phyloP scores from a whole-genome alignment of 805 yeast genomes.

The Teunomyces lycoperdinae region DNA sequence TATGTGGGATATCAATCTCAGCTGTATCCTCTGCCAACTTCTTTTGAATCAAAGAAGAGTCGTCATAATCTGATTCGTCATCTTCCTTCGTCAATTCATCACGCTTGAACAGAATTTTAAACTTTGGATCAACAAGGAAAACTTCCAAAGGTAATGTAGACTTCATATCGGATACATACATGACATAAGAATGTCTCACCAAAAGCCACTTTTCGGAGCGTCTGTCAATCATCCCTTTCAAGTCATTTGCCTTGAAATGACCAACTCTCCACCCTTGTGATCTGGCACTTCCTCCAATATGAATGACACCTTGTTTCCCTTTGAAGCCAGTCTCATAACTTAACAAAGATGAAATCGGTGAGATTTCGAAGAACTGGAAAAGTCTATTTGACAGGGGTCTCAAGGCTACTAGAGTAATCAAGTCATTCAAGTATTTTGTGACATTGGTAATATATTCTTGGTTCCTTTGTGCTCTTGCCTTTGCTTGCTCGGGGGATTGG shows the following conservation, averaged over 20 bases:
- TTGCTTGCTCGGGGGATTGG: slow-evolving; percentile 31
- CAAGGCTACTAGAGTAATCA: slow-evolving; percentile 59
- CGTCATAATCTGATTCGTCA: slow-evolving; percentile 46
- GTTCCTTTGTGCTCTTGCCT: slow-evolving; percentile 23
- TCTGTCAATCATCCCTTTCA: slow-evolving; percentile 84
- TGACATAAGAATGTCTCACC: slow-evolving; percentile 77
- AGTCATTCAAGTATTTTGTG: slow-evolving; percentile 63
- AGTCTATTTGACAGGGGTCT: slow-evolving; percentile 79
- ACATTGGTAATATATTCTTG: slow-evolving; percentile 46
- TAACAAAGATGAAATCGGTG: slow-evolving; percentile 80
- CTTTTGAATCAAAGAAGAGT: slow-evolving; percentile 28
- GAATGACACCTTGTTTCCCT: slow-evolving; percentile 87
- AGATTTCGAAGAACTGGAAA: slow-evolving; percentile 84
- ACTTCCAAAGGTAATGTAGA: slow-evolving; percentile 90
- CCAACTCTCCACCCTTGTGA: slow-evolving; percentile 96
- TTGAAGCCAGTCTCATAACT: slow-evolving; percentile 77
- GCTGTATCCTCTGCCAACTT: slow-evolving; percentile 23
- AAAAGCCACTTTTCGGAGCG: slow-evolving; percentile 92
- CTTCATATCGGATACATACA: slow-evolving; percentile 81
- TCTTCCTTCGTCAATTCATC: slow-evolving; percentile 23
- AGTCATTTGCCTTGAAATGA: slow-evolving; percentile 75
- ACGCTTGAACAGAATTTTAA: slow-evolving; percentile 50
- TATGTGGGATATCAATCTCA: slow-evolving; percentile 21
- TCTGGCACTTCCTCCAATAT: slow-evolving; percentile 77
- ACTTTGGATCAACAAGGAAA: slow-evolving; percentile 78